Evolutionary conservation across 2,329 filamentous ascomycete species (phyloP), one percentile per base, ranked within the genome.

Genomic region (Penicillium sp.): DNA sequence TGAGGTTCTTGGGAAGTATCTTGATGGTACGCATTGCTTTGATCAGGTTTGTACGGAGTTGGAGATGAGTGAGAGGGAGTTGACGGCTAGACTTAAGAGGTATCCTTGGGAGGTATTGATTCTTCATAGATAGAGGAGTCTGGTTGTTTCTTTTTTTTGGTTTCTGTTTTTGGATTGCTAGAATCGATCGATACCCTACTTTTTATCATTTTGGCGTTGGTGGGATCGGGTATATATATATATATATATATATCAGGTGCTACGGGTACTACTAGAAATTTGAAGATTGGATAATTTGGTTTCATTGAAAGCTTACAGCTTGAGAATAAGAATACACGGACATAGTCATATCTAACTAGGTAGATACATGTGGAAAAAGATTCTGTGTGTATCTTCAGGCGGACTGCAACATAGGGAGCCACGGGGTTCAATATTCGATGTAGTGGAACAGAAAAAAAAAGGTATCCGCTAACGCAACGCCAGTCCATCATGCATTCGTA

Each of bases 11-110:
- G 67, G 68, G 3, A 74, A 72, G 52, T 80, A 76, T 62, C 53
- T 81, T 19, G 79, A 81, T 67, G 79, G 78, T 1, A 75, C 74
- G 60, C 78, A 81, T 63, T 78, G 75, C 60, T 80, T 80, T 55
- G 79, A 81, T 68, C 75, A 80, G 65, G 78, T 81, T 33, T 81
- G 79, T 60, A 81, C 78, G 5, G 78, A 81, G 62, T 58, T 80
- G 57, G 75, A 78, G 60, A 73, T 80, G 38, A 78, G 76, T 61
- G 78, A 81, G 69, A 73, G 70, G 53, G 77, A 79, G 53, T 66
- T 81, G 58, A 76, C 72, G 38, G 65, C 66, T 46, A 68, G 76
- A 49, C 62, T 81, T 63, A 78, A 77, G 66, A 69, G 70, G 55
- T 74, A 75, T 62, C 70, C 72, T 9, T 75, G 74, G 25, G 77